Conservation (phyloP, 768 basidiomycete species). For the Suillus luteus region DNA sequence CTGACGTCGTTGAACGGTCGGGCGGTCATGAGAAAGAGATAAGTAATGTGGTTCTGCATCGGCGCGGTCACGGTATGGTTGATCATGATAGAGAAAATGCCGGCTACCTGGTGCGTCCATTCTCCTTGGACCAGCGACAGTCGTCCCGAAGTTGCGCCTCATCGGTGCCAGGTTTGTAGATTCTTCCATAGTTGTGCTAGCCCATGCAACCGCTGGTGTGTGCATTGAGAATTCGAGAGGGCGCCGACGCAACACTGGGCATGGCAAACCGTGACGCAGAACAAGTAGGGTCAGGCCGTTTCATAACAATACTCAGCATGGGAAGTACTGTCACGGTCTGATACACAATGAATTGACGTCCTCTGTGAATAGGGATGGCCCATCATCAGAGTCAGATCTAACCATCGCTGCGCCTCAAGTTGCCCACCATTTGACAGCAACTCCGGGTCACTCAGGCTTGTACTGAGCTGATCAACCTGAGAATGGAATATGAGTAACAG, state of each 20-base stretch:
- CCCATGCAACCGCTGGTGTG: background rate
- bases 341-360: background rate
- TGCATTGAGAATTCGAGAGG: background rate
- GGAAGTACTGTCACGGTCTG: background rate
- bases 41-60: background rate
- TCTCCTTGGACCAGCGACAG: slow-evolving; percentile 1
- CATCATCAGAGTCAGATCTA: too few relatives aligned
- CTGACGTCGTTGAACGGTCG: slow-evolving; percentile 27
- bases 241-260: background rate
- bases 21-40: slow-evolving; percentile 8
- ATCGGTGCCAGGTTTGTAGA: background rate
- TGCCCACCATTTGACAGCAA: too few relatives aligned
- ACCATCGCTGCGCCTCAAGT: too few relatives aligned
- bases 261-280: background rate
- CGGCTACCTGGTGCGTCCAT: background rate
- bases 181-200: background rate
- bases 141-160: background rate
- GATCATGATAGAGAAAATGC: background rate
- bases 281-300: slow-evolving; percentile 1
- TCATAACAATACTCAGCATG: background rate
- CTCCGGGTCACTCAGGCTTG: too few relatives aligned
- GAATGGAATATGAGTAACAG: too few relatives aligned
- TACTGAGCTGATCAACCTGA: too few relatives aligned
- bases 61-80: background rate
- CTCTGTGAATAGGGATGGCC: background rate